These are phyloP conservation scores for Metschnikowia gruessii DNA, from an alignment of 805 yeast genomes.

Conservation along the genomic window DNA sequence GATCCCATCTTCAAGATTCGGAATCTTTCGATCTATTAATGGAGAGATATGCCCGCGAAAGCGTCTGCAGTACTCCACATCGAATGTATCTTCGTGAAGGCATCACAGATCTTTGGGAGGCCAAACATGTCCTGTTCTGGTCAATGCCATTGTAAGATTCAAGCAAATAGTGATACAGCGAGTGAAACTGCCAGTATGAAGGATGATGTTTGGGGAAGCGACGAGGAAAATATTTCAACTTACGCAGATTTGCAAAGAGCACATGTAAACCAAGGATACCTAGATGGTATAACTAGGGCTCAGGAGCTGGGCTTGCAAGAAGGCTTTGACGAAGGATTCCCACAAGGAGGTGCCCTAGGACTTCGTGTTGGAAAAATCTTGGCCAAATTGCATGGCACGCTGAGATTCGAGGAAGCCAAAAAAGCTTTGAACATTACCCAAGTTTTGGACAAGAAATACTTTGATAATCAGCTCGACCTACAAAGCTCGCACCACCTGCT, in stretches of 20 bases:
- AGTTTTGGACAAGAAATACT: constrained; percentile 53
- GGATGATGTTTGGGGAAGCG: constrained; percentile 38
- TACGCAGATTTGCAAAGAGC: constrained; percentile 44
- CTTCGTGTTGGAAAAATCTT: constrained; percentile 60
- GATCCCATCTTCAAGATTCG: background rate
- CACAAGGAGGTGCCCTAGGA: constrained; percentile 71
- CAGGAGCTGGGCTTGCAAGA: constrained; percentile 68
- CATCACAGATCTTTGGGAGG: background rate
- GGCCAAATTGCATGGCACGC: constrained; percentile 39
- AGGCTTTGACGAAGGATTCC: constrained; percentile 82
- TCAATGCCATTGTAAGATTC: constrained; percentile 9
- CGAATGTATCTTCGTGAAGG: background rate
- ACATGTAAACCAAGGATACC: constrained; percentile 77
- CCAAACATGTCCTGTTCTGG: constrained; percentile 15
- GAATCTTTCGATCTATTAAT: background rate
- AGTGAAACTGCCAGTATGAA: background rate
- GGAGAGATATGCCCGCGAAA: background rate
- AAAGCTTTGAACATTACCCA: constrained; percentile 57
- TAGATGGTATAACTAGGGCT: constrained; percentile 71
- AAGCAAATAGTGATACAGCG: background rate
- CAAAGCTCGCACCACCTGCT: constrained; percentile 25
- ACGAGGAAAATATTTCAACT: constrained; percentile 21
- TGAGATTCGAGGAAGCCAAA: constrained; percentile 37
- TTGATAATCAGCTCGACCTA: constrained; percentile 48
- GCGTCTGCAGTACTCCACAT: background rate